Evolutionary conservation across 2,329 filamentous ascomycete species (phyloP), one percentile per base, ranked within the genome.

Genomic region (Parastagonospora avenae): DNA sequence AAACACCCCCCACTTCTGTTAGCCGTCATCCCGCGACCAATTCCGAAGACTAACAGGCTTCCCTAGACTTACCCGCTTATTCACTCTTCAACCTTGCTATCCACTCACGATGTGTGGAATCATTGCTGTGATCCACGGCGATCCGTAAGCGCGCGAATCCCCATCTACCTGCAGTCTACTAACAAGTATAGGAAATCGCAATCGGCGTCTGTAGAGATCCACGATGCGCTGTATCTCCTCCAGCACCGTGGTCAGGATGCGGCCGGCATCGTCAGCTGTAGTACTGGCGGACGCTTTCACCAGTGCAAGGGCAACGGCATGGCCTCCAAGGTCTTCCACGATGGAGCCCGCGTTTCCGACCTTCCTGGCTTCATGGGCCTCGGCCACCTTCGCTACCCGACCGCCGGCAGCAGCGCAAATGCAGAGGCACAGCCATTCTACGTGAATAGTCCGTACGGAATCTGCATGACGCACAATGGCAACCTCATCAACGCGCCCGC

Each of bases 371-470:
- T 85, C 74, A 92, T 94, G 89, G 91, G 91, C 55, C 82, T 96
- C 53, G 89, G 85, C 36, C 92, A 97, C 74, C 76, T 97, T 62
- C 82, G 92, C 71, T 97, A 97, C 74, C 92, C 92, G 9, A 97
- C 92, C 7, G 89, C 90, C 10, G 92, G 92, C 50, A 94, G 87
- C 71, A 90, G 88, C 60, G 85, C 85, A 51, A 93, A 91, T 67
- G 87, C 91, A 7, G 91, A 96, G 75, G 90, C 91, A 9, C 92
- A 96, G 75, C 92, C 92, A 0, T 96, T 97, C 74, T 96, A 94
- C 70, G 91, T 94, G 65, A 96, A 96, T 78, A 80, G 78, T 55
- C 91, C 90, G 1, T 94, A 91, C 69, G 91, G 91, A 41, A 88
- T 95, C 63, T 89, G 83, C 66, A 83, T 94, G 70, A 84, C 87